phyloP scores from a whole-genome alignment of 306 rosid species.

The Lathyrus sativus region DNA sequence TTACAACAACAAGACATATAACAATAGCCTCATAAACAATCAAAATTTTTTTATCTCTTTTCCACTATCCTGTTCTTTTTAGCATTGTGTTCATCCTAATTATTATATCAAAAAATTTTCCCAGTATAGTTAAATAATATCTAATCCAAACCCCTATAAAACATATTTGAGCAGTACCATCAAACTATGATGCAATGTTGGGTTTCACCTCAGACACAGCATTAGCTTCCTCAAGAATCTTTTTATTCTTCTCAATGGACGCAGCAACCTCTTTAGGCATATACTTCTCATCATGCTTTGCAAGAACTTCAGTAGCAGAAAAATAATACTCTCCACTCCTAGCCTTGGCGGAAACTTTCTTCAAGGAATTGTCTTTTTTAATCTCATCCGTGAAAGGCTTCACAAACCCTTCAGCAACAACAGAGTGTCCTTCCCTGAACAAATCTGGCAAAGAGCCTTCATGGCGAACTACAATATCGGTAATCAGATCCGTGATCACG shows the following conservation, averaged over 20 bases:
- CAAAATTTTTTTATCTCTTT: slow-evolving; percentile 31
- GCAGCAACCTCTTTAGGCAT: slow-evolving; percentile 86
- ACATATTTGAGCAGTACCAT: slow-evolving; percentile 40
- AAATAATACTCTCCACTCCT: slow-evolving; percentile 69
- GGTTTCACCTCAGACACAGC: slow-evolving; percentile 17
- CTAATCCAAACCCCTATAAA: too few relatives aligned
- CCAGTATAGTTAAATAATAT: slow-evolving; percentile 17
- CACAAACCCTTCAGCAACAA: slow-evolving; percentile 83
- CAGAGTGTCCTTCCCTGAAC: slow-evolving; percentile 92
- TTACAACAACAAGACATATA: slow-evolving; percentile 39
- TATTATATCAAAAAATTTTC: slow-evolving; percentile 24
- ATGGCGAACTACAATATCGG: slow-evolving; percentile 80
- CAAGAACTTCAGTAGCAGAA: slow-evolving; percentile 78
- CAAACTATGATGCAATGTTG: slow-evolving; percentile 41
- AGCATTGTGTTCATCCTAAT: slow-evolving; percentile 42
- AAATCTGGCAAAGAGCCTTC: slow-evolving; percentile 82
- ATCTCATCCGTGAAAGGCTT: slow-evolving; percentile 79
- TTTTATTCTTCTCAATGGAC: slow-evolving; percentile 89
- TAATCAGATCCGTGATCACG: slow-evolving; percentile 80
- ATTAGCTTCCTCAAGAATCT: slow-evolving; percentile 53
- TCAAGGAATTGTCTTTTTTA: slow-evolving; percentile 50
- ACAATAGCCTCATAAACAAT: slow-evolving; percentile 27
- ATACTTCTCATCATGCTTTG: slow-evolving; percentile 95
- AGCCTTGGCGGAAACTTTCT: slow-evolving; percentile 71
- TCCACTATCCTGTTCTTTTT: slow-evolving; percentile 10